phyloP scores from a whole-genome alignment of 495 filamentous ascomycete species.

The Talaromyces ruber region DNA sequence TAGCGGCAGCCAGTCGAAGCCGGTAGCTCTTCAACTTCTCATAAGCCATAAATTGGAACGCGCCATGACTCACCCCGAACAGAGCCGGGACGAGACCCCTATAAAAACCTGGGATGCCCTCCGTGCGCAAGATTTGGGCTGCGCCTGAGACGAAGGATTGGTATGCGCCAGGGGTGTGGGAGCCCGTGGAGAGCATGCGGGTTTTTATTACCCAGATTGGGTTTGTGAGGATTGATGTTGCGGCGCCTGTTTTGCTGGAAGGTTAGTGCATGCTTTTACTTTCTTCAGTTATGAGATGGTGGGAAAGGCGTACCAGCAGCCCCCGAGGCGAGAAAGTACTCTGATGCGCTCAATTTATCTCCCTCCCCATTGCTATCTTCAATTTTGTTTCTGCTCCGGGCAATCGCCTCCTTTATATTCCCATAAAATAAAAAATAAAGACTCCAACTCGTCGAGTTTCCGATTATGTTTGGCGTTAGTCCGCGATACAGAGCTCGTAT shows the following conservation, averaged over 20 bases:
- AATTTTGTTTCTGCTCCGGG: constrained; percentile 2
- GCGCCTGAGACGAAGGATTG: constrained; percentile 63
- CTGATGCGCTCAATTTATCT: constrained; percentile 48
- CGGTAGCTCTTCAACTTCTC: constrained; percentile 70
- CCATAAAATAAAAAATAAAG: constrained; percentile 78
- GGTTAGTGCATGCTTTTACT: too few relatives aligned
- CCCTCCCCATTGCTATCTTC: neutral
- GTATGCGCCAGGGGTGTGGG: constrained; percentile 68
- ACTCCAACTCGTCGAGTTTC: constrained; percentile 85
- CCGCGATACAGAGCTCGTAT: constrained; percentile 75
- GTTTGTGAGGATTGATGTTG: constrained; percentile 79
- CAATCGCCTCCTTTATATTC: constrained; percentile 43
- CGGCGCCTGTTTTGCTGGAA: constrained; percentile 28
- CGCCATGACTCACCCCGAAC: constrained; percentile 89
- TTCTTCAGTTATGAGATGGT: too few relatives aligned
- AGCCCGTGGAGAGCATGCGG: constrained; percentile 83
- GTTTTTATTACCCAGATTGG: constrained; percentile 99
- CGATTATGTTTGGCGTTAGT: constrained; percentile 78
- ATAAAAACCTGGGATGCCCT: constrained; percentile 75
- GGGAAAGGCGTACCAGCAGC: constrained; percentile 46
- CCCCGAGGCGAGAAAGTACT: constrained; percentile 79
- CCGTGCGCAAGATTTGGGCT: constrained; percentile 49
- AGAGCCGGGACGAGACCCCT: constrained; percentile 74
- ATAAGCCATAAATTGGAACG: constrained; percentile 93
- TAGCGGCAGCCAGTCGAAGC: constrained; percentile 1